phyloP scores from a whole-genome alignment of 2,329 filamentous ascomycete species.

The Davidsoniella virescens region DNA sequence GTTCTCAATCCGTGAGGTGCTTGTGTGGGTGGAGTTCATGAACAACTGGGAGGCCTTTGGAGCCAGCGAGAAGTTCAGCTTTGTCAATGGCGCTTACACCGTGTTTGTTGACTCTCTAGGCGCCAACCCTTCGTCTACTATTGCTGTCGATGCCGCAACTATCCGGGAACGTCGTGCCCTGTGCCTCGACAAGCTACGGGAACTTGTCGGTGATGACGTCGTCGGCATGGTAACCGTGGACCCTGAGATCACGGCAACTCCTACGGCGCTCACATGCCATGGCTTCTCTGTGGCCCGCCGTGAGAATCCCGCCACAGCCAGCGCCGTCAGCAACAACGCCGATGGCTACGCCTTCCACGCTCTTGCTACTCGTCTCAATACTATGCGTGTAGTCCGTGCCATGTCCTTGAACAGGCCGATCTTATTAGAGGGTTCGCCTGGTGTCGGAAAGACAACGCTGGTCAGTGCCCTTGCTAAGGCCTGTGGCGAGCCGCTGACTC shows the following conservation, averaged over 20 bases:
- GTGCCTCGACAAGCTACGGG: constrained; percentile 57
- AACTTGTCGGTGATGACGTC: constrained; percentile 48
- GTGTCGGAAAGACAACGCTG: constrained; percentile 92
- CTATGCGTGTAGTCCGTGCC: constrained; percentile 78
- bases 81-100: constrained; percentile 78
- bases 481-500: constrained; percentile 66
- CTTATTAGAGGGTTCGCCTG: constrained; percentile 88
- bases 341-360: constrained; percentile 63
- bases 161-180: constrained; percentile 53
- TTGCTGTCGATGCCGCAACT: constrained; percentile 53
- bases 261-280: constrained; percentile 46
- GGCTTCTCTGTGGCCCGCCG: constrained; percentile 50
- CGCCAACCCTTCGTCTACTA: constrained; percentile 79
- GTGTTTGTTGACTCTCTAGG: constrained; percentile 93
- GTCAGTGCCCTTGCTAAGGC: constrained; percentile 69
- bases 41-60: constrained; percentile 41
- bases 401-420: constrained; percentile 83
- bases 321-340: constrained; percentile 4
- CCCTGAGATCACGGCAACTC: constrained; percentile 41
- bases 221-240: constrained; percentile 46
- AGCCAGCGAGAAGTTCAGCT: constrained; percentile 26
- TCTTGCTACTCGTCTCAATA: constrained; percentile 77
- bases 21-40: constrained; percentile 88
- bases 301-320: constrained; percentile 23
- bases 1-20: constrained; percentile 80